phyloP scores from a whole-genome alignment of 2,329 filamentous ascomycete species.

The Trichoderma hamatum region DNA sequence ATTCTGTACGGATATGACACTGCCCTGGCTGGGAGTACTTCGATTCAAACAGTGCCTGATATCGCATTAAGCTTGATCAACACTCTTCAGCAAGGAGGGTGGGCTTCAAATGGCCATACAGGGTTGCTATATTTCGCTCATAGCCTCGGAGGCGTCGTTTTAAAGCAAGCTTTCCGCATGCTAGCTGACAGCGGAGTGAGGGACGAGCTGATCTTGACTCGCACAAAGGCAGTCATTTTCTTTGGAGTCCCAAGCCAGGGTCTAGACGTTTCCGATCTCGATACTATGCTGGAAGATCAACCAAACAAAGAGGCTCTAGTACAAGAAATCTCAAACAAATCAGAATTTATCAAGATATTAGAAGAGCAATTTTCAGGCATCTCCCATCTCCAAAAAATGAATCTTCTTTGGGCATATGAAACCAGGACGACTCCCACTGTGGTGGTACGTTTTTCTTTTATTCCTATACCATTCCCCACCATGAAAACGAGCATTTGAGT shows the following conservation, averaged over 20 bases:
- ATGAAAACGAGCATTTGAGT: no score
- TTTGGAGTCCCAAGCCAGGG: conserved; percentile 16
- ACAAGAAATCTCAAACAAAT: neutral
- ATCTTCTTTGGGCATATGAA: conserved; percentile 13
- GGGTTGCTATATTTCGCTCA: neutral
- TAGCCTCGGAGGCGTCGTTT: conserved; percentile 13
- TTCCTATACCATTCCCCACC: no score
- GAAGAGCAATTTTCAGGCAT: neutral
- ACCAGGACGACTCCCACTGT: neutral
- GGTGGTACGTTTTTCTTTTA: neutral
- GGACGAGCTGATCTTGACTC: neutral
- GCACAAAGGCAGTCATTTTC: neutral
- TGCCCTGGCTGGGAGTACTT: neutral
- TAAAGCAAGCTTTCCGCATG: conserved; percentile 4
- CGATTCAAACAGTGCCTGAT: neutral
- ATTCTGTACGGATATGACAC: conserved; percentile 28
- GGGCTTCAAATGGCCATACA: neutral
- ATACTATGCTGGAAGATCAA: neutral
- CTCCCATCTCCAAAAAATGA: neutral
- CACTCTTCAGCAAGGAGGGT: neutral
- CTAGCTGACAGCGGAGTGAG: neutral
- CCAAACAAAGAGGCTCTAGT: neutral
- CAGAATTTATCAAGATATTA: neutral
- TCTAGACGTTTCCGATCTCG: neutral
- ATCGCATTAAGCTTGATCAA: conserved; percentile 2